Conservation (phyloP, 257 asterid species). For the Solanum piurae region DNA sequence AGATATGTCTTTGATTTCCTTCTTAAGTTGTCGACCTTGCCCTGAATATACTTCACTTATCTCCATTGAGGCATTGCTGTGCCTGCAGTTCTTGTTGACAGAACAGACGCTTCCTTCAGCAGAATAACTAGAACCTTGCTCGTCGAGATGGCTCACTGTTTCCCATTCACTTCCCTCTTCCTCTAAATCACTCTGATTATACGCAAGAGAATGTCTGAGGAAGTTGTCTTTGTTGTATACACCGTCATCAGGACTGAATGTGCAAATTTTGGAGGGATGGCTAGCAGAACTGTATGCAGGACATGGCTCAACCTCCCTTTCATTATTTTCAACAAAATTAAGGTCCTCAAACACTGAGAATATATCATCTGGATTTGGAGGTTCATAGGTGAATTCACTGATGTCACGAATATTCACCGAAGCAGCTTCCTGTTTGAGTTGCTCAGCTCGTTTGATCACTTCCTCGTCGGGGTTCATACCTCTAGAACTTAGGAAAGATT, state of each 20-base stretch:
- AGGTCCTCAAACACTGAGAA: slow-evolving; percentile 42
- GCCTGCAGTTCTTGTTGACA: slow-evolving; percentile 13
- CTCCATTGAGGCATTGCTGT: slow-evolving; percentile 28
- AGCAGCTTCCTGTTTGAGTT: slow-evolving; percentile 33
- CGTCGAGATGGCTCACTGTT: slow-evolving; percentile 60
- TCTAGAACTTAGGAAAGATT: slow-evolving; percentile 25
- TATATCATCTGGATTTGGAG: slow-evolving; percentile 46
- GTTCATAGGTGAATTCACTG: slow-evolving; percentile 45
- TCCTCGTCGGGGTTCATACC: slow-evolving; percentile 15
- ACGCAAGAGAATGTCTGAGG: slow-evolving; percentile 15
- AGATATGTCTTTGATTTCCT: slow-evolving; percentile 17
- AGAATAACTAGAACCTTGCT: slow-evolving; percentile 50
- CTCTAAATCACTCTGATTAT: slow-evolving; percentile 35
- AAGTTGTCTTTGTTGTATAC: slow-evolving; percentile 16
- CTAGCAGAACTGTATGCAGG: slow-evolving; percentile 24
- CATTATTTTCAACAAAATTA: slow-evolving; percentile 24
- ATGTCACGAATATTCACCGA: slow-evolving; percentile 42
- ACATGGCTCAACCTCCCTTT: slow-evolving; percentile 28
- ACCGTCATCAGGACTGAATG: slow-evolving; percentile 27
- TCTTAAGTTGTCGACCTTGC: slow-evolving; percentile 30
- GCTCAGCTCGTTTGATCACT: slow-evolving; percentile 39
- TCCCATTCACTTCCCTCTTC: slow-evolving; percentile 73
- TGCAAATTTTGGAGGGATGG: slow-evolving; percentile 26
- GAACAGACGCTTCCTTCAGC: slow-evolving; percentile 48
- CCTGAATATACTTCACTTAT: slow-evolving; percentile 27